These are phyloP conservation scores for Mayamaea pseudoterrestris DNA, from an alignment of 108 stramenopile species.

Conservation along the genomic window DNA sequence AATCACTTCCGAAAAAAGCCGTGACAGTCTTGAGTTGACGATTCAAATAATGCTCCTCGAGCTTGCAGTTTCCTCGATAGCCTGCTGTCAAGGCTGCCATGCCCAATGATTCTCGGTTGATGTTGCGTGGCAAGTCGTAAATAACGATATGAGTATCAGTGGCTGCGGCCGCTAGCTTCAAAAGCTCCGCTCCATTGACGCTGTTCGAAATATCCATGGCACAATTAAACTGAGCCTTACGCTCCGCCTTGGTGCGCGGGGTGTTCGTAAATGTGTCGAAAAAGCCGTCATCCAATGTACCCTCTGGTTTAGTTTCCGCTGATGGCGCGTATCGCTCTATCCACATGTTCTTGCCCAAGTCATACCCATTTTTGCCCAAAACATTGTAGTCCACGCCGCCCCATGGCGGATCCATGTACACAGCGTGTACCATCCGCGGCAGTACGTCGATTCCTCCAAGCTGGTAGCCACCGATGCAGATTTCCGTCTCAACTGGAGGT, in stretches of 20 bases:
- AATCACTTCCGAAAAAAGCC: conserved; percentile 64
- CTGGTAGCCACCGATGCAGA: conserved; percentile 44
- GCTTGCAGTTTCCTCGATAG: conserved; percentile 64
- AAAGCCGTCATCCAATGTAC: conserved; percentile 22
- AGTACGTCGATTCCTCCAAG: conserved; percentile 68
- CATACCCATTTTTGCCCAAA: conserved; percentile 75
- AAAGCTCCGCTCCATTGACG: conserved; percentile 54
- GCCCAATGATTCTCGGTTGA: conserved; percentile 56
- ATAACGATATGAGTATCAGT: conserved; percentile 48
- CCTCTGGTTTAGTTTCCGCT: conserved; percentile 21
- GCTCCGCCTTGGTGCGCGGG: conserved; percentile 7
- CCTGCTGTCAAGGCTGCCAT: conserved; percentile 63
- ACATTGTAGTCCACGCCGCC: conserved; percentile 50
- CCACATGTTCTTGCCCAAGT: conserved; percentile 74
- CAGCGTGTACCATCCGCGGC: conserved; percentile 48
- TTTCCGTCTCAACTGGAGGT: conserved; percentile 26
- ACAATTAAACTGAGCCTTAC: conserved; percentile 28
- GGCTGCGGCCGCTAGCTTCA: conserved; percentile 63
- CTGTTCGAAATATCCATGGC: conserved; percentile 18
- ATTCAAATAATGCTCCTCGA: conserved; percentile 82
- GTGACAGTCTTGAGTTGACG: conserved; percentile 81
- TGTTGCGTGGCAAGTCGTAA: conserved; percentile 72
- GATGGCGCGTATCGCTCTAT: conserved; percentile 35
- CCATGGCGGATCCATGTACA: conserved; percentile 87
- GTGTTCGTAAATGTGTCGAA: conserved; percentile 26